phyloP scores from a whole-genome alignment of 805 yeast genomes.

The Ogataea philodendri region DNA sequence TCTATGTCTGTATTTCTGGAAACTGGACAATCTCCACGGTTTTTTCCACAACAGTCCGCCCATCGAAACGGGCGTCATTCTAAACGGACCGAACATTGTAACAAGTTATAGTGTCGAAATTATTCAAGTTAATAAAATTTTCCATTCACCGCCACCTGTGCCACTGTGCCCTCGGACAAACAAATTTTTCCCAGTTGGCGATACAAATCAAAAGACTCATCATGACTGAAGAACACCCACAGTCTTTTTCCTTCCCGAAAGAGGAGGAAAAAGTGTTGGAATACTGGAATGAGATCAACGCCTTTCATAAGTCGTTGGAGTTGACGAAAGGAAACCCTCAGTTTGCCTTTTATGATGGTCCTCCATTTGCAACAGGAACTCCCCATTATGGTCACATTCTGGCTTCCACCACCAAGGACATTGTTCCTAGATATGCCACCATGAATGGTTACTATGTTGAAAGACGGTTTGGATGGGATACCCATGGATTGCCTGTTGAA shows the following conservation, averaged over 20 bases:
- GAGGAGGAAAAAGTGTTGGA: slow-evolving; percentile 84
- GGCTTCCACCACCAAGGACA: slow-evolving; percentile 96
- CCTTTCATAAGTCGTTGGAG: slow-evolving; percentile 85
- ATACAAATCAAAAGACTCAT: slow-evolving; percentile 1
- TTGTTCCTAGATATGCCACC: slow-evolving; percentile 95
- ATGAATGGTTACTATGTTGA: slow-evolving; percentile 97
- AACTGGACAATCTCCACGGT: slow-evolving; percentile 74
- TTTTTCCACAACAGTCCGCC: slow-evolving; percentile 83
- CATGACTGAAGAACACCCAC: slow-evolving; percentile 33
- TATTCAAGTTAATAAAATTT: slow-evolving; percentile 4
- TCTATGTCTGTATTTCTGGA: slow-evolving; percentile 83
- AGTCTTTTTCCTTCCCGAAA: slow-evolving; percentile 68
- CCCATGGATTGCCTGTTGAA: slow-evolving; percentile 98
- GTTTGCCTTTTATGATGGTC: slow-evolving; percentile 96
- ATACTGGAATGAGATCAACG: slow-evolving; percentile 88
- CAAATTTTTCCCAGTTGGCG: slow-evolving; percentile 10
- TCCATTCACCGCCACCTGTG: slow-evolving; percentile 13
- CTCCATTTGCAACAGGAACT: slow-evolving; percentile 99
- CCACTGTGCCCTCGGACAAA: slow-evolving; percentile 11
- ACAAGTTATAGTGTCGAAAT: background rate
- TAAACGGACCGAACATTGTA: slow-evolving; percentile 60
- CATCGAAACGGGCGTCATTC: slow-evolving; percentile 49
- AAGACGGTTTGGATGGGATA: slow-evolving; percentile 99
- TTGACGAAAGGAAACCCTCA: slow-evolving; percentile 81
- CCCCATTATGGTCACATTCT: slow-evolving; percentile 98